Percentiles rank a stretch among this genome's conserved stretches.
phyloP scores from a whole-genome alignment of 352 stramenopile species.

The Nothophytophthora sp. region DNA sequence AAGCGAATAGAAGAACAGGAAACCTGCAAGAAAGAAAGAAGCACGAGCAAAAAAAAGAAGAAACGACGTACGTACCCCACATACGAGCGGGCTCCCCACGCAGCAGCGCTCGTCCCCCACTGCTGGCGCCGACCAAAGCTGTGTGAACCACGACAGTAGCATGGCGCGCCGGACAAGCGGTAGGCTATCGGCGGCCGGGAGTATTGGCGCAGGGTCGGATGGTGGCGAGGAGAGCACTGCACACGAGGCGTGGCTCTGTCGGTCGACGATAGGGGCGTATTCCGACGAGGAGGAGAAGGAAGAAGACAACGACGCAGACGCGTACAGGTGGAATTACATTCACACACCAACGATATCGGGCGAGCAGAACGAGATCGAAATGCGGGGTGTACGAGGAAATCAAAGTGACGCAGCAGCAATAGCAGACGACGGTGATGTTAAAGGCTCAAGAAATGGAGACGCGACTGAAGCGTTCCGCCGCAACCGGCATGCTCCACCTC shows the following conservation, averaged over 20 bases:
- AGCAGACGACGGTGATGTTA: not conserved
- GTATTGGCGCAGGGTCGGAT: conserved; percentile 8
- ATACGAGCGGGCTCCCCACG: conserved; percentile 5
- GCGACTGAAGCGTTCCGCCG: not conserved
- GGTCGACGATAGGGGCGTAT: conserved; percentile 49
- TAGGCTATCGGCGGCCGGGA: conserved; percentile 8
- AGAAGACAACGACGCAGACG: conserved; percentile 14
- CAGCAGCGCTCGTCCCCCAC: conserved; percentile 27
- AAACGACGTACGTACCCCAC: conserved; percentile 13
- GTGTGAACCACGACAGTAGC: conserved; percentile 6
- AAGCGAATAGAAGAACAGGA: not conserved
- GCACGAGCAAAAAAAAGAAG: conserved; percentile 23
- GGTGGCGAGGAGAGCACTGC: conserved; percentile 4
- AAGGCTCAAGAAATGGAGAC: too few relatives aligned
- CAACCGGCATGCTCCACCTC: not conserved
- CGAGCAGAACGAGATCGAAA: not conserved
- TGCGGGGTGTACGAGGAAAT: not conserved
- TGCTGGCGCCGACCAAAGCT: conserved; percentile 17
- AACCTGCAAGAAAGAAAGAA: conserved; percentile 1
- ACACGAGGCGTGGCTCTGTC: conserved; percentile 53
- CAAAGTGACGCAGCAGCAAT: not conserved
- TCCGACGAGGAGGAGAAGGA: conserved; percentile 34
- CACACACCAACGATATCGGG: conserved; percentile 7
- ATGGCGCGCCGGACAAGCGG: conserved; percentile 27
- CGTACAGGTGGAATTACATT: conserved; percentile 23